Evolutionary conservation across 2,329 filamentous ascomycete genomes (phyloP).

Genomic region (Aspergillus sp.): DNA sequence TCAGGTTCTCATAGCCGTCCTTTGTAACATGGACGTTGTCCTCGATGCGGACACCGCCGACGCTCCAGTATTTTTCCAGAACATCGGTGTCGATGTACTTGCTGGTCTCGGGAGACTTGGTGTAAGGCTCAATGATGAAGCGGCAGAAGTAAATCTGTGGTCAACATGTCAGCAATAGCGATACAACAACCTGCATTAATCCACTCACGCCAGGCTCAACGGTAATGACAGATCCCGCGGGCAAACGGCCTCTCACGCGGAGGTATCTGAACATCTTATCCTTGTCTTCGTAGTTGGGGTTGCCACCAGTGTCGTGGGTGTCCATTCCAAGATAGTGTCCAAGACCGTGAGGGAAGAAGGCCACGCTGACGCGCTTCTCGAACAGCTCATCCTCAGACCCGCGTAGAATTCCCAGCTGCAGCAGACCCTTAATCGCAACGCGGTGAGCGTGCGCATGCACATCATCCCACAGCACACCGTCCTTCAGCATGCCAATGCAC

Average conservation of each 20-base stretch:
- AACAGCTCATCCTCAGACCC: slow-evolving; percentile 70
- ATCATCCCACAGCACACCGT: slow-evolving; percentile 67
- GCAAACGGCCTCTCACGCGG: slow-evolving; percentile 70
- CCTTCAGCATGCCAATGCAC: slow-evolving; percentile 66
- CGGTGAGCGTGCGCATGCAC: slow-evolving; percentile 71
- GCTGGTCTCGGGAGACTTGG: slow-evolving; percentile 67
- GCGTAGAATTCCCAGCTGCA: slow-evolving; percentile 68
- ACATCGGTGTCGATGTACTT: slow-evolving; percentile 74
- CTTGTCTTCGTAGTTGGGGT: slow-evolving; percentile 72
- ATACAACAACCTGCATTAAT: neutral
- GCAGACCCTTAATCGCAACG: slow-evolving; percentile 68
- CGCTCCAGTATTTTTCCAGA: slow-evolving; percentile 76
- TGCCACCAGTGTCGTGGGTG: slow-evolving; percentile 81
- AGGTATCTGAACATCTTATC: slow-evolving; percentile 87
- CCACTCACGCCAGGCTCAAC: slow-evolving; percentile 81
- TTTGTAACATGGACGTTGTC: slow-evolving; percentile 82
- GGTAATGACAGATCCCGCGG: slow-evolving; percentile 80
- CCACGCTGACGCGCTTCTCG: slow-evolving; percentile 73
- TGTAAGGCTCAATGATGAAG: slow-evolving; percentile 80
- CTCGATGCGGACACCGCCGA: slow-evolving; percentile 91
- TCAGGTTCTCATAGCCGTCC: slow-evolving; percentile 78
- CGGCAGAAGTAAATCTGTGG: slow-evolving; percentile 79
- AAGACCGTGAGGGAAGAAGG: slow-evolving; percentile 88
- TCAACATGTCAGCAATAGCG: slow-evolving; percentile 1
- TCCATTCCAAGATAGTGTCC: slow-evolving; percentile 92